Evolutionary conservation across 1,139 yeast genomes (phyloP).

Genomic region (Zygosaccharomyces pseudobailii): DNA sequence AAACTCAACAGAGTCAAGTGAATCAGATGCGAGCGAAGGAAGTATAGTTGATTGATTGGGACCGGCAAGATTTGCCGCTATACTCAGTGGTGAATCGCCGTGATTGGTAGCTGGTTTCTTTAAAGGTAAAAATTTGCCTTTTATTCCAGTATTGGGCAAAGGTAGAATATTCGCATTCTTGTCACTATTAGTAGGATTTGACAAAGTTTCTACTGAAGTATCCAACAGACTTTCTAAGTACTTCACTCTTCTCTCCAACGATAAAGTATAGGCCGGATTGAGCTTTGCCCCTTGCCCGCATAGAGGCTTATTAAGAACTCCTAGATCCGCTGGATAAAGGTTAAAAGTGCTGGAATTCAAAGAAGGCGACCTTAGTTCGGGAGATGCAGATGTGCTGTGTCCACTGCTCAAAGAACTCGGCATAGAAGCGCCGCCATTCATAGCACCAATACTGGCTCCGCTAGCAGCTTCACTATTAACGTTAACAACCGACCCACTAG

Average conservation of each 20-base stretch:
- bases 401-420: neutral
- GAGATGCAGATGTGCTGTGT: neutral
- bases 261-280: constrained; percentile 47
- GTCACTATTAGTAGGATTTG: constrained; percentile 17
- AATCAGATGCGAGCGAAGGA: constrained; percentile 30
- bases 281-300: neutral
- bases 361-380: neutral
- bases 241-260: constrained; percentile 48
- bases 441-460: neutral
- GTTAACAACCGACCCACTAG: neutral
- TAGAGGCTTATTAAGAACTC: neutral
- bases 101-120: neutral
- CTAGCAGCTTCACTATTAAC: neutral
- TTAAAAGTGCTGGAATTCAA: neutral
- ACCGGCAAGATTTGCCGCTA: constrained; percentile 7
- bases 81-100: neutral
- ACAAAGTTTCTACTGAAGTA: neutral
- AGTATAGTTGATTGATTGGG: constrained; percentile 7
- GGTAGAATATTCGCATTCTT: constrained; percentile 11
- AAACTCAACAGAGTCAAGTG: constrained; percentile 37
- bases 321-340: neutral
- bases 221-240: constrained; percentile 42
- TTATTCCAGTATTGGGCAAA: constrained; percentile 1
- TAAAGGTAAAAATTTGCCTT: constrained; percentile 2
- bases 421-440: neutral